phyloP scores from a whole-genome alignment of 164 flowering plant genomes.

The Magnolia officinalis region DNA sequence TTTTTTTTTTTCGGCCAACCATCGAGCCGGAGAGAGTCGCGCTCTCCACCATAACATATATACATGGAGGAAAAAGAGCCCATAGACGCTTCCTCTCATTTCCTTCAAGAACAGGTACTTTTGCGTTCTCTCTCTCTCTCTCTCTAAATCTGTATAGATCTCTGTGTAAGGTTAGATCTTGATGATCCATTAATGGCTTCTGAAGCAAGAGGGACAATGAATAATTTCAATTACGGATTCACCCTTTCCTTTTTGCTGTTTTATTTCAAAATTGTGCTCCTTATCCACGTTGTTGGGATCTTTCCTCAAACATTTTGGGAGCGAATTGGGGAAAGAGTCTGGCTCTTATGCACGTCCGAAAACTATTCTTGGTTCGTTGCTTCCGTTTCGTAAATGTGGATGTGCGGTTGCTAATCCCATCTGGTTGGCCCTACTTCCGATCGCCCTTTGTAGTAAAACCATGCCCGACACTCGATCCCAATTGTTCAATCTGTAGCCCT shows the following conservation, averaged over 20 bases:
- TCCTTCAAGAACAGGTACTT: background rate
- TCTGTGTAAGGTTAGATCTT: background rate
- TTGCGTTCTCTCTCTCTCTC: background rate
- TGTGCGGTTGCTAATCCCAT: background rate
- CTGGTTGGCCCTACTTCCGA: background rate
- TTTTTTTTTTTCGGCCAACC: too few species aligned
- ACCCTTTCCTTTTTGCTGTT: background rate
- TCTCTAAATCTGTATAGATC: background rate
- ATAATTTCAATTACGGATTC: background rate
- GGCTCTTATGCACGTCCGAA: background rate
- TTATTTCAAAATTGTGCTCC: background rate
- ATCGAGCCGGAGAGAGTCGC: too few species aligned
- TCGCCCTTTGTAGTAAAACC: background rate
- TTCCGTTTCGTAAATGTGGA: background rate
- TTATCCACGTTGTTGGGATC: background rate
- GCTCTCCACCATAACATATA: too few species aligned
- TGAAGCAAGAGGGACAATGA: background rate
- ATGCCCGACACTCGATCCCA: background rate
- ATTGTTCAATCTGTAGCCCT: slow-evolving; percentile 20
- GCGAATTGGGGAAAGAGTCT: background rate
- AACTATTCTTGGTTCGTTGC: background rate
- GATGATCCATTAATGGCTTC: background rate
- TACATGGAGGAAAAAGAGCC: too few species aligned
- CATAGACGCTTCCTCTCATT: background rate
- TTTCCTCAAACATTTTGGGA: background rate